Conservation (phyloP, 805 yeast genomes). For the Tetrapisispora phaffii region DNA sequence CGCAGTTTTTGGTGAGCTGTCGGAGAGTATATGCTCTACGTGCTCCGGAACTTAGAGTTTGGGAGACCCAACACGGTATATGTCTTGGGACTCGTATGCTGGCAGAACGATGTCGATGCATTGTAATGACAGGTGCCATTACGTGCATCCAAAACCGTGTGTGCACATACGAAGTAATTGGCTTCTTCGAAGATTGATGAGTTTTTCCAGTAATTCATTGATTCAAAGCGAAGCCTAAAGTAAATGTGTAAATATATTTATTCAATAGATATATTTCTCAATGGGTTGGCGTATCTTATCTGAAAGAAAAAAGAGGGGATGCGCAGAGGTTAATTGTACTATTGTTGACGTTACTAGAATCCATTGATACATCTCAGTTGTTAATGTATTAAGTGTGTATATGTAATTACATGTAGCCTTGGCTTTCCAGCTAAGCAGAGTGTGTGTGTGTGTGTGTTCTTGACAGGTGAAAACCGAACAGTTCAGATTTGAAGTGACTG, state of each 20-base stretch:
- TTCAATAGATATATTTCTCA: conserved; percentile 7
- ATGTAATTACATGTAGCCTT: not conserved
- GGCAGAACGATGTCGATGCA: not conserved
- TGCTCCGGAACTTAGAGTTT: too few species aligned
- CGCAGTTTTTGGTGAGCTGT: too few species aligned
- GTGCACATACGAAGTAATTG: conserved; percentile 7
- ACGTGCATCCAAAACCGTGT: not conserved
- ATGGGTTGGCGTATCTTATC: conserved; percentile 9
- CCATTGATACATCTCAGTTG: conserved; percentile 20
- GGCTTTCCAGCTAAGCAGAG: too few species aligned
- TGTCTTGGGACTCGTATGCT: too few species aligned
- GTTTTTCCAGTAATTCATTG: conserved; percentile 32
- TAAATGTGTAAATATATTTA: conserved; percentile 8
- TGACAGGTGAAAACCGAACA: too few species aligned
- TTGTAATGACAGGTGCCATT: not conserved
- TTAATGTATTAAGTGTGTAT: not conserved
- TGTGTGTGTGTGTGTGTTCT: too few species aligned
- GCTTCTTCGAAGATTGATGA: conserved; percentile 40
- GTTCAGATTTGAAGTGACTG: conserved; percentile 1
- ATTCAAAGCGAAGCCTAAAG: conserved; percentile 41
- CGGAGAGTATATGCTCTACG: too few species aligned
- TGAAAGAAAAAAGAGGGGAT: not conserved
- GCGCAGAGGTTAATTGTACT: conserved; percentile 2
- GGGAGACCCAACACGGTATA: too few species aligned
- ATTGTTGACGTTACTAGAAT: conserved; percentile 11